Base-by-base conservation (phyloP, 768 basidiomycete genomes). In the Lentinula guzmanii region DNA sequence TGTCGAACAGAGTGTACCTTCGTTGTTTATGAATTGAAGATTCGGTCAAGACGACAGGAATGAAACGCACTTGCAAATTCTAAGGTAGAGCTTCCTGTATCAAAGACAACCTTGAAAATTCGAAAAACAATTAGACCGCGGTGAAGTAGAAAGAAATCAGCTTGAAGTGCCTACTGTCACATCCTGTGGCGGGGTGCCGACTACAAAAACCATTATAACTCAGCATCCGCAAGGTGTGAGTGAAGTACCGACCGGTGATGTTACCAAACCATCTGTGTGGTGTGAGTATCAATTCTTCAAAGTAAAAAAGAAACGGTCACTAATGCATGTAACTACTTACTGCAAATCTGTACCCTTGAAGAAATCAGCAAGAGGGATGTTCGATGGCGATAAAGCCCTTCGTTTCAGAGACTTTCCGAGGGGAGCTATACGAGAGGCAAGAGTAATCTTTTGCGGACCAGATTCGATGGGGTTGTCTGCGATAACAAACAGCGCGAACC, bases 281-380 rank as follows among this genome's bases (percentile, higher is more conserved):
- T n/a, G 8, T 57, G 35, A 28, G 61, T 35, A 46, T 63, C 46
- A 43, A 43, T 11, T n/a, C 46, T 48, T 10, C 15, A 33, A 11
- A 52, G 57, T 37, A 35, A 28, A 34, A 21, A 54, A 31, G 41
- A 33, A 46, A 1, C 37, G 37, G 37, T 3, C 13, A 13, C 37
- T 13, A 9, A 13, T 13, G 37, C 46, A 33, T 35, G 5, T 52
- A 58, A 64, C 45, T 56, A 37, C 76, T 67, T 62, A 84, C 80
- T 84, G 83, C n/a, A 84, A 75, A 68, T 84, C 83, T 41, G 83
- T 84, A 45, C 82, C 83, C 53, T 75, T 64, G 72, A 83, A 84
- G 68, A 82, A 82, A 70, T 83, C 82, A 11, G 72, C 73, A 15
- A 84, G 70, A 50, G 80, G 80, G 41, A 79, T 70, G n/a, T 71